Evolutionary conservation across 306 rosid genomes (phyloP), one percentile per base, ranked within the genome.

Genomic region (Leucaena leucocephala): DNA sequence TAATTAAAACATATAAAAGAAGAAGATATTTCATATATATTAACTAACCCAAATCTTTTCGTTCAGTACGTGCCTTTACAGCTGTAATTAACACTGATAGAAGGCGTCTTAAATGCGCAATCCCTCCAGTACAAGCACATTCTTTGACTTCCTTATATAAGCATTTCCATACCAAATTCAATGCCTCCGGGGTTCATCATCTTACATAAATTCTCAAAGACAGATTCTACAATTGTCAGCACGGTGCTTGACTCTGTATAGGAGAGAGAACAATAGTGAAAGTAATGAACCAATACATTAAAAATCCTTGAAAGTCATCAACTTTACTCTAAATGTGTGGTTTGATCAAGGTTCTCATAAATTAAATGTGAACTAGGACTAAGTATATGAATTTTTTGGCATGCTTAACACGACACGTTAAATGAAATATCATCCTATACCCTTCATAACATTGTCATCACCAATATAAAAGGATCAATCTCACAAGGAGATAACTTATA

Each of bases 31-130:
- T 21, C 11, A 59, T 59, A 12, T 22, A 77, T 8, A 43, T 74
- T 77, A 66, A 78, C 97, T 92, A 84, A 94, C 98, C 97, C 65
- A 82, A 71, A 81, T 89, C 87, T 46, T 59, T 81, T 74, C 75
- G 86, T 55, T 97, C 94, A 55, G 82, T 86, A 71, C 85, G 84
- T 34, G 81, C 45, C 87, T 86, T 85, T 76, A 88, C 84, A 5
- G 89, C 79, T 55, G 92, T 81, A 62, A 84, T 64, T 50, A 94
- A 91, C 75, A 92, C 85, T 2, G 89, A 84, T 72, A 94, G 81
- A 55, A 85, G 83, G 74, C 16, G 45, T 76, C 80, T 81, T 74
- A 91, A 72, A 77, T 87, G 92, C 43, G 54, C 64, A 57, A 75
- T 48, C 71, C 52, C 43, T 81, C 84, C 88, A 45, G 81, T 82